Percentiles rank a stretch among this genome's conserved stretches.
These are phyloP conservation scores for Rhizopogon vinicolor DNA, from an alignment of 768 basidiomycete genomes.

Conservation along the genomic window DNA sequence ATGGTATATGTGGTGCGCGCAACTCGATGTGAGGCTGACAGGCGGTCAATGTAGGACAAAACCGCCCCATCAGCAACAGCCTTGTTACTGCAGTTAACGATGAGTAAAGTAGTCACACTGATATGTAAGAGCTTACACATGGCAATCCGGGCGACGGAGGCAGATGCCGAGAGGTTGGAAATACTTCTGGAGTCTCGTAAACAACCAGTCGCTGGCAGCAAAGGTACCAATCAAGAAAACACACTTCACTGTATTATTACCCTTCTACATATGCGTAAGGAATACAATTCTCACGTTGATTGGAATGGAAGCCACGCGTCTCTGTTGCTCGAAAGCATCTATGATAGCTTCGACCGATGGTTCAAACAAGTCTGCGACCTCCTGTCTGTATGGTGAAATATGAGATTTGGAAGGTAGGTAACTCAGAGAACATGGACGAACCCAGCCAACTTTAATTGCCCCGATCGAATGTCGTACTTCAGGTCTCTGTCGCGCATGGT, in stretches of 20 bases:
- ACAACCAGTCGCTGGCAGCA: slow-evolving; percentile 44
- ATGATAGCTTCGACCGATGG: slow-evolving; percentile 34
- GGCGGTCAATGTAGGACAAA: too few species aligned
- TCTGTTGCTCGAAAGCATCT: slow-evolving; percentile 28
- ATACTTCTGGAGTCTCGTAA: slow-evolving; percentile 32
- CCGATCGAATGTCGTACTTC: slow-evolving; percentile 28
- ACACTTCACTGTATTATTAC: slow-evolving; percentile 10
- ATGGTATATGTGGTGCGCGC: slow-evolving; percentile 34
- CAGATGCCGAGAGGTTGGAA: slow-evolving; percentile 31
- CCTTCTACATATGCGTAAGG: too few species aligned
- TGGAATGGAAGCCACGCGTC: slow-evolving; percentile 9
- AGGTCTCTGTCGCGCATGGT: slow-evolving; percentile 29
- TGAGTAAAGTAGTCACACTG: background rate
- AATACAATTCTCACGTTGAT: slow-evolving; percentile 22
- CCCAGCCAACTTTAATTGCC: slow-evolving; percentile 34
- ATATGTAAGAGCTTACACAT: slow-evolving; percentile 33
- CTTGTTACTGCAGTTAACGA: slow-evolving; percentile 26
- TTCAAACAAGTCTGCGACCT: slow-evolving; percentile 37
- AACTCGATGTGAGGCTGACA: too few species aligned
- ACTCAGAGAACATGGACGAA: slow-evolving; percentile 9
- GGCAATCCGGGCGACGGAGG: slow-evolving; percentile 43
- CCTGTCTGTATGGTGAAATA: slow-evolving; percentile 16
- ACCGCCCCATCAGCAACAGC: too few species aligned
- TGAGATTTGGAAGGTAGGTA: background rate
- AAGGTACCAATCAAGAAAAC: slow-evolving; percentile 52